phyloP scores from a whole-genome alignment of 352 stramenopile species.

The Phytopythium cucurbitacearum region DNA sequence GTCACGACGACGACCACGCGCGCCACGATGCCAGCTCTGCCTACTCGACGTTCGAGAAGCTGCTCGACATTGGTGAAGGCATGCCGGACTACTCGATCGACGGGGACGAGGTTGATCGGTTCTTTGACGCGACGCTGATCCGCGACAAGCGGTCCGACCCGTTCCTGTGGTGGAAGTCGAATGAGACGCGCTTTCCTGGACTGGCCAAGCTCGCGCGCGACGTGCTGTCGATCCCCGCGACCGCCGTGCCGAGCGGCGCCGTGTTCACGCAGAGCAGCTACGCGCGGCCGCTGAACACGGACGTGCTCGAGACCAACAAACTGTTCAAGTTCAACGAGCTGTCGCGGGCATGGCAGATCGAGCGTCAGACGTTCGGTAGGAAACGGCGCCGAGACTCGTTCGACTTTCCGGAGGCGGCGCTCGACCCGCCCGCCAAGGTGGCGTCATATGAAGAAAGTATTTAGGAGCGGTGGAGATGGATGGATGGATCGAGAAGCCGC shows the following conservation, averaged over 20 bases:
- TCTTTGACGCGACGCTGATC: constrained; percentile 78
- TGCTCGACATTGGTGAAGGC: constrained; percentile 76
- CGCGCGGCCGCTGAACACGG: constrained; percentile 48
- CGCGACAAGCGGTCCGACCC: constrained; percentile 76
- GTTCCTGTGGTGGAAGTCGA: constrained; percentile 83
- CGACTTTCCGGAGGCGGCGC: constrained; percentile 56
- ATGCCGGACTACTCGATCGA: constrained; percentile 77
- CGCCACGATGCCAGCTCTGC: constrained; percentile 59
- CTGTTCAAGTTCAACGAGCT: constrained; percentile 76
- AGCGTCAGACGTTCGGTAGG: constrained; percentile 68
- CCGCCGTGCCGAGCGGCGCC: constrained; percentile 55
- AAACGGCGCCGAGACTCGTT: constrained; percentile 78
- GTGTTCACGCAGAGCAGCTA: constrained; percentile 71
- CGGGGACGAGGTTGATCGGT: constrained; percentile 75
- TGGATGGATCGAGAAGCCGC: too few species aligned
- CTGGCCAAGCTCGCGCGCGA: constrained; percentile 75
- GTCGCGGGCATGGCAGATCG: constrained; percentile 70
- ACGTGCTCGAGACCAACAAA: constrained; percentile 61
- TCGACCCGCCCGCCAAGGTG: constrained; percentile 57
- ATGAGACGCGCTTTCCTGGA: constrained; percentile 66
- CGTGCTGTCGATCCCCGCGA: constrained; percentile 70
- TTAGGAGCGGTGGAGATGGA: constrained; percentile 27
- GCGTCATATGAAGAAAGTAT: constrained; percentile 87
- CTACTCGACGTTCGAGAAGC: constrained; percentile 79
- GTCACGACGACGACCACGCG: constrained; percentile 45